Evolutionary conservation across 192 early-diverging fungal species (phyloP).

Genomic region (Mortierella alpina): DNA sequence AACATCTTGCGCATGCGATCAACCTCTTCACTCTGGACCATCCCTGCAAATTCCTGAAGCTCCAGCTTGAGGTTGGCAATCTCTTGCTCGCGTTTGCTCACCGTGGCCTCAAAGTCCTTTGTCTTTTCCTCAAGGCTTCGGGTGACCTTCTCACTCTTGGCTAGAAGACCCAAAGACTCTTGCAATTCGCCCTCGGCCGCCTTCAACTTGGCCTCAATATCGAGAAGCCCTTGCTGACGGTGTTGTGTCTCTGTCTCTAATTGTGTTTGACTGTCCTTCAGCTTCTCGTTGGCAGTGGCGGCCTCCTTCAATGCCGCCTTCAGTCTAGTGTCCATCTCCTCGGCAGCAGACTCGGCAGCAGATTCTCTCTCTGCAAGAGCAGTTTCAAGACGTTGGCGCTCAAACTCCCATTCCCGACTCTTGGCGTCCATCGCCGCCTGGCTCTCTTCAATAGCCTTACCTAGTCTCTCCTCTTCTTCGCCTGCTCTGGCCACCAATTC

Average conservation of each 20-base stretch:
- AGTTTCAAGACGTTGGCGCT: conserved; percentile 6
- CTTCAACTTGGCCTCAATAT: conserved; percentile 27
- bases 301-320: conserved; percentile 41
- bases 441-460: conserved; percentile 9
- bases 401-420: conserved; percentile 16
- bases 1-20: conserved; percentile 63
- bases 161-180: conserved; percentile 26
- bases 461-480: conserved; percentile 47
- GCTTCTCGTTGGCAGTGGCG: conserved; percentile 48
- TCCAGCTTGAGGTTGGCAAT: conserved; percentile 59
- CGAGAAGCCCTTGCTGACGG: conserved; percentile 8
- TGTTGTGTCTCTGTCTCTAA: conserved; percentile 26
- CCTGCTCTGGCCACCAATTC: conserved; percentile 50
- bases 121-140: conserved; percentile 17
- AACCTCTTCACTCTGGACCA: conserved; percentile 60
- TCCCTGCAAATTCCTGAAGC: conserved; percentile 58
- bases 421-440: conserved; percentile 24
- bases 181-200: conserved; percentile 40
- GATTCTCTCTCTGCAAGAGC: conserved; percentile 6
- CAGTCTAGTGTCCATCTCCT: background rate
- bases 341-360: background rate
- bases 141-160: conserved; percentile 34
- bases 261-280: conserved; percentile 16
- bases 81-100: conserved; percentile 54
- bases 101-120: conserved; percentile 23